Evolutionary conservation across 2,329 filamentous ascomycete genomes (phyloP).

Genomic region (Xylaria arbuscula): DNA sequence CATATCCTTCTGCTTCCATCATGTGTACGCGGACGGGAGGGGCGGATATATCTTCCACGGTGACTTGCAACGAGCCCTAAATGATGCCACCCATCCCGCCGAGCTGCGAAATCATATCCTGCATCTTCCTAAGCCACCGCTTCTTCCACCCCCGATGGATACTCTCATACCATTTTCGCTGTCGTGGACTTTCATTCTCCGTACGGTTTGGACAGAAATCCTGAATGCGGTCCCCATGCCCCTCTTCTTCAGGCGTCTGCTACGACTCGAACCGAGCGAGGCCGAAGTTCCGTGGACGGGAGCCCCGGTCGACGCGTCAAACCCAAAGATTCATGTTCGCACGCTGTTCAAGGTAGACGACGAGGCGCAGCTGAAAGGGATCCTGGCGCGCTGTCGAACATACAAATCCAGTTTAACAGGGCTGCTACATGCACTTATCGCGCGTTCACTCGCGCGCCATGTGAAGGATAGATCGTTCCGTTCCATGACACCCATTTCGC

Average conservation of each 20-base stretch:
- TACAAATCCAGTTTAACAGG: conserved; percentile 60
- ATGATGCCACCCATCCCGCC: conserved; percentile 32
- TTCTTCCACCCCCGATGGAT: conserved; percentile 56
- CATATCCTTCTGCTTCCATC: conserved; percentile 63
- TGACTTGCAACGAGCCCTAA: conserved; percentile 58
- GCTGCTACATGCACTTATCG: conserved; percentile 59
- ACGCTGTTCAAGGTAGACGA: conserved; percentile 54
- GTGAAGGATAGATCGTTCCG: conserved; percentile 53
- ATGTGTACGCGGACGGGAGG: conserved; percentile 64
- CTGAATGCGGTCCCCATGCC: conserved; percentile 56
- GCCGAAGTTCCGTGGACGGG: conserved; percentile 55
- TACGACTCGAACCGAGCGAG: conserved; percentile 19
- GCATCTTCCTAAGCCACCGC: conserved; percentile 47
- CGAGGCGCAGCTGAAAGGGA: conserved; percentile 42
- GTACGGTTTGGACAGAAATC: conserved; percentile 36
- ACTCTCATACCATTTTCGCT: conserved; percentile 53
- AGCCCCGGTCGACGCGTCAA: conserved; percentile 51
- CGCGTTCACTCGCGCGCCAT: conserved; percentile 55
- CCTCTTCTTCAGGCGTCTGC: conserved; percentile 49
- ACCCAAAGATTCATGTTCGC: conserved; percentile 53
- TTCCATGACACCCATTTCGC: conserved; percentile 57
- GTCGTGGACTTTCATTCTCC: conserved; percentile 38
- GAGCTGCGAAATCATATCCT: conserved; percentile 47
- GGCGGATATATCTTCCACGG: conserved; percentile 62
- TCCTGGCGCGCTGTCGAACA: conserved; percentile 56